These are phyloP conservation scores for Xylariaceae sp. DNA, from an alignment of 2,329 filamentous ascomycete species.

Conservation along the genomic window DNA sequence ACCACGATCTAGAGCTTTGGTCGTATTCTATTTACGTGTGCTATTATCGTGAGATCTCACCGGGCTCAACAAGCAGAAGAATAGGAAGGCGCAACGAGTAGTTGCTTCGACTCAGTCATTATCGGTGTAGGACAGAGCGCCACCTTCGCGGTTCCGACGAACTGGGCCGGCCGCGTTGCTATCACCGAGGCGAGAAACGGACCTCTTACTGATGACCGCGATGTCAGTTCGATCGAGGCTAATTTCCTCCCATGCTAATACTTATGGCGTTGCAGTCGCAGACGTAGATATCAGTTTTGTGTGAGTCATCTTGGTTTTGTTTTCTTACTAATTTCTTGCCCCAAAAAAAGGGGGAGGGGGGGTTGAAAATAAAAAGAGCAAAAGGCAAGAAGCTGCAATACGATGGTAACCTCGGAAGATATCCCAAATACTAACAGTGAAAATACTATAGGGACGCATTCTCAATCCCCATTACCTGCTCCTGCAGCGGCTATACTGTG, in stretches of 20 bases:
- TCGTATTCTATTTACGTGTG: too few relatives aligned
- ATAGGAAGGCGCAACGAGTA: not conserved
- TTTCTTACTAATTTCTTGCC: not conserved
- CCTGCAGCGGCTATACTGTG: slow-evolving; percentile 23
- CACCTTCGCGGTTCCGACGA: not conserved
- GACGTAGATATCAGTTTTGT: slow-evolving; percentile 36
- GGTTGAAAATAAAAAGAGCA: not conserved
- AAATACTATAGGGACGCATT: slow-evolving; percentile 26
- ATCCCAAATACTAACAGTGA: not conserved
- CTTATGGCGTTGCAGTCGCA: slow-evolving; percentile 8
- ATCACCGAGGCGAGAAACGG: not conserved
- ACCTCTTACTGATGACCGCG: not conserved
- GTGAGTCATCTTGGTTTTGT: slow-evolving; percentile 14
- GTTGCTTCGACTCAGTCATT: not conserved
- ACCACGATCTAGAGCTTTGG: too few relatives aligned
- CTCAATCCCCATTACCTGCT: slow-evolving; percentile 33
- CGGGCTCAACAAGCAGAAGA: too few relatives aligned
- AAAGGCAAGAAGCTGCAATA: not conserved
- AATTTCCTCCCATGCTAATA: slow-evolving; percentile 17
- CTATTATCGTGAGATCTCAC: too few relatives aligned
- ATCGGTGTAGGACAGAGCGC: not conserved
- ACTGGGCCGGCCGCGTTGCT: slow-evolving; percentile 36
- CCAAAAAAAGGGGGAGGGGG: too few relatives aligned
- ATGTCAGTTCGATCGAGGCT: slow-evolving; percentile 29
- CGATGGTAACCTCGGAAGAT: not conserved